A percentile compares a stretch with the other conserved stretches of the same genome.
phyloP scores from a whole-genome alignment of 1,284 basidiomycete genomes.

The Omphalotus olearius region DNA sequence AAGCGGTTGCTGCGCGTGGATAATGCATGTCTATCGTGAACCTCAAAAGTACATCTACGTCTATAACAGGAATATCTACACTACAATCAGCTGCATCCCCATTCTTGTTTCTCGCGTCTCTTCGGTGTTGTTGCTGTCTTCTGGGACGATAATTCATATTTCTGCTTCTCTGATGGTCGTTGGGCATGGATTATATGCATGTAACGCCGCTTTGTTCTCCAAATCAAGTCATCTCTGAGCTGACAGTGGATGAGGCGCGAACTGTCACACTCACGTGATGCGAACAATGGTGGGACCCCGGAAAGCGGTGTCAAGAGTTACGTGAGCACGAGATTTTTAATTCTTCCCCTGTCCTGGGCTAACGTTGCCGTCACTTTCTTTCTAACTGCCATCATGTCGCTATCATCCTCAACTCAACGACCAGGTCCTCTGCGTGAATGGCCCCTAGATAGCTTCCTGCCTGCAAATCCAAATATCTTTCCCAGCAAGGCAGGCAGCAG shows the following conservation, averaged over 20 bases:
- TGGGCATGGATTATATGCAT: too few relatives aligned
- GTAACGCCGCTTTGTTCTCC: too few relatives aligned
- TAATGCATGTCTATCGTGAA: neutral
- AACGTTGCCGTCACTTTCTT: conserved; percentile 1
- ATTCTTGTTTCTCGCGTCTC: too few relatives aligned
- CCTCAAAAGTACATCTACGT: conserved; percentile 3
- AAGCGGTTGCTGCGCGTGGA: conserved; percentile 12
- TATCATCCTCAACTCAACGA: conserved; percentile 24
- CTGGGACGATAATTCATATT: too few relatives aligned
- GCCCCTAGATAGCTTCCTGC: conserved; percentile 50
- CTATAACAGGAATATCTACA: neutral
- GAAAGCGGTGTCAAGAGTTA: too few relatives aligned
- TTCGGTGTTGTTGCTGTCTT: too few relatives aligned
- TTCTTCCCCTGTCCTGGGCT: too few relatives aligned
- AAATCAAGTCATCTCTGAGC: too few relatives aligned
- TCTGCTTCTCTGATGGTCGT: too few relatives aligned
- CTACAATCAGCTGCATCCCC: too few relatives aligned
- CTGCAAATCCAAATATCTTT: conserved; percentile 22
- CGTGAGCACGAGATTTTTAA: too few relatives aligned
- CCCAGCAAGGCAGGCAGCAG: conserved; percentile 25
- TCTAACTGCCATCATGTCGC: conserved; percentile 16
- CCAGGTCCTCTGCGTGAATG: conserved; percentile 53
- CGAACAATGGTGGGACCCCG: neutral
- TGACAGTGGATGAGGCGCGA: conserved; percentile 15
- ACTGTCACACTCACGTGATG: conserved; percentile 13